phyloP scores from a whole-genome alignment of 1,284 basidiomycete species.

The Irpex sp. region DNA sequence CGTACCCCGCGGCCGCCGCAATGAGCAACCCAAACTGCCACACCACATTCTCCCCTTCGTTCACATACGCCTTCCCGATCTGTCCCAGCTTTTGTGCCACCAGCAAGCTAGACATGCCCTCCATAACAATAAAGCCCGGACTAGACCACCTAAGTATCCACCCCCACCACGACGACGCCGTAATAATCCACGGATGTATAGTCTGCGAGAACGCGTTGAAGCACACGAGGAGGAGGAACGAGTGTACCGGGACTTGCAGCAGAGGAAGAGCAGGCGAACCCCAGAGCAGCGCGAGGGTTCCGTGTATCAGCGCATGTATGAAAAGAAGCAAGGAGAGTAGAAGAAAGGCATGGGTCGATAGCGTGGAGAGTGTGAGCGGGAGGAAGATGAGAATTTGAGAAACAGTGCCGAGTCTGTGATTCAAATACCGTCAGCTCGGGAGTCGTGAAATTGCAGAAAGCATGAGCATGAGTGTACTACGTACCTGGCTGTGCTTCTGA shows the following conservation, averaged over 20 bases:
- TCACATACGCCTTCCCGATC: conserved; percentile 66
- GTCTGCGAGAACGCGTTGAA: conserved; percentile 75
- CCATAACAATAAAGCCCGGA: conserved; percentile 77
- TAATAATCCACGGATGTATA: conserved; percentile 54
- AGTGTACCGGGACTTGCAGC: conserved; percentile 77
- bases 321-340: conserved; percentile 77
- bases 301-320: conserved; percentile 71
- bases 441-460: conserved; percentile 3
- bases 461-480: conserved; percentile 10
- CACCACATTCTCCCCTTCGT: conserved; percentile 57
- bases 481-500: conserved; percentile 63
- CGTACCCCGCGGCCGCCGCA: conserved; percentile 71
- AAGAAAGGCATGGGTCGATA: conserved; percentile 77
- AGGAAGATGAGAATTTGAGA: conserved; percentile 81
- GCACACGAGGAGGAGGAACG: conserved; percentile 73
- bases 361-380: conserved; percentile 76
- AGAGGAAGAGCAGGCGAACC: conserved; percentile 64
- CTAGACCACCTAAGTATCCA: conserved; percentile 65
- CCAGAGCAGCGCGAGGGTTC: conserved; percentile 66
- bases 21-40: conserved; percentile 69
- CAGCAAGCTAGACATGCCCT: conserved; percentile 79
- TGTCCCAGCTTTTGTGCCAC: conserved; percentile 80
- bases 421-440: conserved; percentile 1
- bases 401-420: conserved; percentile 64
- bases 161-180: conserved; percentile 69